phyloP scores from a whole-genome alignment of 805 yeast species.

The Suhomyces vadensis region DNA sequence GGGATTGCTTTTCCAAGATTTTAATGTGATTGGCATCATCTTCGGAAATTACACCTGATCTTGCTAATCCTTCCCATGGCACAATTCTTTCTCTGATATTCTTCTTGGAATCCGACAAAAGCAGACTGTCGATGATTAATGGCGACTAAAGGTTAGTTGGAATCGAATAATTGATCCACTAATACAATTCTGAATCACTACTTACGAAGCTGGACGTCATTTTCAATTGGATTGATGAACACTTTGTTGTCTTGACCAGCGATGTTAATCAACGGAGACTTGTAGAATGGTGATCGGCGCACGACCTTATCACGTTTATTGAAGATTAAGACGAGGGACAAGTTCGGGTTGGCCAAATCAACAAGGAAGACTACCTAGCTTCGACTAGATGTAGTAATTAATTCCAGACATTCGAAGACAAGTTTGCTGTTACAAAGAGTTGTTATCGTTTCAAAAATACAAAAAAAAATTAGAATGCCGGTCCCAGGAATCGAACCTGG shows the following conservation, averaged over 20 bases:
- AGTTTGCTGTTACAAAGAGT: too few relatives aligned
- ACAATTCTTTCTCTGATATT: slow-evolving; percentile 76
- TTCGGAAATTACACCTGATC: slow-evolving; percentile 65
- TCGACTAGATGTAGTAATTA: too few relatives aligned
- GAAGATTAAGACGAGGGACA: not conserved
- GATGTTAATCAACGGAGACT: slow-evolving; percentile 1
- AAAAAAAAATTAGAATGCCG: slow-evolving; percentile 47
- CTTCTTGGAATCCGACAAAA: slow-evolving; percentile 62
- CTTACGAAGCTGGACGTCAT: not conserved
- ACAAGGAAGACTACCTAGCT: not conserved
- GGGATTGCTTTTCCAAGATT: slow-evolving; percentile 50
- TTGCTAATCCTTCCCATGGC: slow-evolving; percentile 89
- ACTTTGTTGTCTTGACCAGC: not conserved
- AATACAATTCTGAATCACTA: not conserved
- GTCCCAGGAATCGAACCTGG: slow-evolving; percentile 74
- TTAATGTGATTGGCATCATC: slow-evolving; percentile 67
- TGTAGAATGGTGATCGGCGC: not conserved
- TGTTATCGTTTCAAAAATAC: not conserved
- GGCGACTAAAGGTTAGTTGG: slow-evolving; percentile 22
- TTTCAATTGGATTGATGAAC: not conserved
- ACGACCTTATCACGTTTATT: not conserved
- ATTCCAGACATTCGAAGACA: too few relatives aligned
- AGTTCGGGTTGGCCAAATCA: not conserved
- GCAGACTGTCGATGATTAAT: slow-evolving; percentile 60
- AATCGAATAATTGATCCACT: not conserved